Conservation (phyloP, 106 monocot genomes). For the Gastrodia elata region DNA sequence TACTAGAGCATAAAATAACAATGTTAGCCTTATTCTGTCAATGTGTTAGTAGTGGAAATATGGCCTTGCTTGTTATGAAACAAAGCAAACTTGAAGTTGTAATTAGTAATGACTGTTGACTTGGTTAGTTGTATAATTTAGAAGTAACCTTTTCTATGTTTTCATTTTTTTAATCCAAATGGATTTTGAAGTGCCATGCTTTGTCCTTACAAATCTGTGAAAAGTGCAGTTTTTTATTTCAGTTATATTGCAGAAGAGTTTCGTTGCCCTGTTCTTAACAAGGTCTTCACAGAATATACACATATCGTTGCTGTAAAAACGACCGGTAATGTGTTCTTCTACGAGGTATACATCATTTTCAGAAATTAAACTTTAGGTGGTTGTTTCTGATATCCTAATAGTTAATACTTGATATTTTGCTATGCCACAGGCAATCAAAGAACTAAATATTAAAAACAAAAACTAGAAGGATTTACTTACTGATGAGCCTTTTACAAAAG, state of each 20-base stretch:
- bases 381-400: not conserved
- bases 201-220: not conserved
- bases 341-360: constrained; percentile 50
- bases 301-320: constrained; percentile 92
- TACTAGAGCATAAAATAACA: not conserved
- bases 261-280: constrained; percentile 90
- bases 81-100: not conserved
- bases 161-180: not conserved
- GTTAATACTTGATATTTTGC: constrained; percentile 3
- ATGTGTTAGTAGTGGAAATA: not conserved
- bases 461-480: constrained; percentile 95
- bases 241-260: constrained; percentile 54
- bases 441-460: constrained; percentile 87
- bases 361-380: not conserved
- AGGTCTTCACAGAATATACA: constrained; percentile 97
- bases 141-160: not conserved
- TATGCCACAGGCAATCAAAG: constrained; percentile 76
- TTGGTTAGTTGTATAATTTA: not conserved
- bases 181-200: not conserved
- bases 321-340: constrained; percentile 95
- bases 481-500: constrained; percentile 86
- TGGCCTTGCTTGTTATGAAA: not conserved
- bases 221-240: not conserved
- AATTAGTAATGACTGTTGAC: not conserved
- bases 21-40: not conserved